phyloP scores from a whole-genome alignment of 345 rosid genomes.

The Balakata baccata region DNA sequence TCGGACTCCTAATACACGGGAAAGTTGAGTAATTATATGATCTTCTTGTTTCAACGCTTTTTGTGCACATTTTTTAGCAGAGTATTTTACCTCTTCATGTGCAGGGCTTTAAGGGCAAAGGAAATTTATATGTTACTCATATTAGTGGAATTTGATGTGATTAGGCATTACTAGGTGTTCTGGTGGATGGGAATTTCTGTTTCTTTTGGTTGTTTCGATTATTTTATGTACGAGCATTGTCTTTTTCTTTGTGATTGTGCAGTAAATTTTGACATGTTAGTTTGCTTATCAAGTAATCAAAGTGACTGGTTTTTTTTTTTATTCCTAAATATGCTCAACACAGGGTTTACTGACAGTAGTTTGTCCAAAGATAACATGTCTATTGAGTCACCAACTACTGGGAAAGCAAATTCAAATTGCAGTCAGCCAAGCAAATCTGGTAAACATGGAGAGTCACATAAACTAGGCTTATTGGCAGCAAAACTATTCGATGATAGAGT shows the following conservation, averaged over 20 bases:
- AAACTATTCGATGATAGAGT: conserved; percentile 46
- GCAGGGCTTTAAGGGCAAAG: background rate
- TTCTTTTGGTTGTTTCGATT: background rate
- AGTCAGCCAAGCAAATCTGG: conserved; percentile 10
- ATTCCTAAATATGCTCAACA: conserved; percentile 8
- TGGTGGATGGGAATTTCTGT: no score
- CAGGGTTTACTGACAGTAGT: conserved; percentile 16
- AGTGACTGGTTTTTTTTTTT: background rate
- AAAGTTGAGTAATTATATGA: background rate
- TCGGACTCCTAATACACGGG: background rate
- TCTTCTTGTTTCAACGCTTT: background rate
- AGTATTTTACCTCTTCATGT: background rate
- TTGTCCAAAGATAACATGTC: conserved; percentile 5
- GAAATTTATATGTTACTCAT: background rate
- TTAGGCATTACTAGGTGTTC: no score
- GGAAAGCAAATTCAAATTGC: conserved; percentile 23
- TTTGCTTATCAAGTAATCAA: background rate
- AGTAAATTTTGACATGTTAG: background rate
- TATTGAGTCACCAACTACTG: conserved; percentile 33
- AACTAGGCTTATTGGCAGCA: conserved; percentile 23
- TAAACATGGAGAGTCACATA: conserved; percentile 15
- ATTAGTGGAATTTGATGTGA: no score
- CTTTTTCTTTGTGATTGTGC: background rate
- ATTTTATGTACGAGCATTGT: no score
- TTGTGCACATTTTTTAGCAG: background rate